Base-by-base conservation (phyloP, 345 rosid species). In the Populus nigra region DNA sequence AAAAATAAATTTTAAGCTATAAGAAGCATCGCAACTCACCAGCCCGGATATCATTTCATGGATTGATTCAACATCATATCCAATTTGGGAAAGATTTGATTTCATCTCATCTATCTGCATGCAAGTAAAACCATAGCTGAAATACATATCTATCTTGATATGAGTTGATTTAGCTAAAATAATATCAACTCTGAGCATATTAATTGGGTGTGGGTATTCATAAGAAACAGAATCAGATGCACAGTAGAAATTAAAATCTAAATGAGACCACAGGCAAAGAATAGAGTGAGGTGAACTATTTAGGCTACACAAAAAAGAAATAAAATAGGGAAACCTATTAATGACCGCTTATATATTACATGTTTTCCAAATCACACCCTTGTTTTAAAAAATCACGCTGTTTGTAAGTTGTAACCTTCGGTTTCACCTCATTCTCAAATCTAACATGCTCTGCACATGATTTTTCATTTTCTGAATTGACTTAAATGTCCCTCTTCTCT, bases 1-100 rank as follows among this genome's bases (percentile, higher is more conserved):
- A 10, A 17, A 77, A 13, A 55, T 15, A 76, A 23, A 67, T 66
- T 68, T 22, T 55, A 36, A 53, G 29, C 18, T 29, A 41, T 8
- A 72, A 71, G 33, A 68, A 75, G 68, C 71, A 77, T 68, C 55
- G 72, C 71, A 76, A 82, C 97, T 94, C 77, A 91, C 99, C 87
- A 94, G 69, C 65, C 94, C 97, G 17, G 91, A 83, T 62, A 94
- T 88, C 94, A 94, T 88, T 83, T 89, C 86, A 66, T 86, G 85
- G 81, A 94, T 84, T 53, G 77, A 76, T 71, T 90, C 92, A 69
- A 90, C 88, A 82, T 90, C 91, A 73, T 81, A 91, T 31, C 97
- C 98, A 75, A 94, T 93, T 80, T 87, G 89, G 45, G 96, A 89
- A 84, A 94, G 89, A 80, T 85, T 90, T 65, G 93, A 85, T 72